These are phyloP conservation scores for Larix kaempferi DNA, from an alignment of 75 land plant species.

Conservation along the genomic window DNA sequence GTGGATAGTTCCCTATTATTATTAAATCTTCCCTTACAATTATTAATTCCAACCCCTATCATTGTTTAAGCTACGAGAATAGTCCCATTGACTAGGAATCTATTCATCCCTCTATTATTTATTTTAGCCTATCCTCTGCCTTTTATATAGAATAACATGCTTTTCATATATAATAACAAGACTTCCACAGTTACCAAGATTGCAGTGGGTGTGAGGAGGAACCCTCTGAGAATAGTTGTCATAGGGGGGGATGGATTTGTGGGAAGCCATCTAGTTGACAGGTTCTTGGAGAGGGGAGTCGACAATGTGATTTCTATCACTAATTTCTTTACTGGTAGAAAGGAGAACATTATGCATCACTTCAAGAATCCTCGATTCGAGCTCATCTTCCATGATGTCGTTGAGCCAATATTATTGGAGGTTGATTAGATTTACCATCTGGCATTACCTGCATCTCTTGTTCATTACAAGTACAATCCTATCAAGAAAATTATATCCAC, in stretches of 20 bases:
- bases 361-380: slow-evolving; percentile 72
- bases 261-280: slow-evolving; percentile 79
- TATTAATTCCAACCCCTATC: too few relatives aligned
- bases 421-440: slow-evolving; percentile 87
- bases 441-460: slow-evolving; percentile 84
- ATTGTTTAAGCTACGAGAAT: too few relatives aligned
- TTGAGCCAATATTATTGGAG: slow-evolving; percentile 76
- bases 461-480: slow-evolving; percentile 76
- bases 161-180: too few relatives aligned
- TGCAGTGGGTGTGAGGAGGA: slow-evolving; percentile 42
- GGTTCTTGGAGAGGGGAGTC: slow-evolving; percentile 56
- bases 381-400: slow-evolving; percentile 78
- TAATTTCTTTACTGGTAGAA: slow-evolving; percentile 81
- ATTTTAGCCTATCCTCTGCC: too few relatives aligned
- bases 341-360: slow-evolving; percentile 69
- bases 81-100: too few relatives aligned
- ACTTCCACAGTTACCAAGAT: neutral
- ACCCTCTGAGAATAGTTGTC: slow-evolving; percentile 59
- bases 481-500: slow-evolving; percentile 87
- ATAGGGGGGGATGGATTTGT: slow-evolving; percentile 83
- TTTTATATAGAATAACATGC: too few relatives aligned
- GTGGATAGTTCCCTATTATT: too few relatives aligned
- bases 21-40: too few relatives aligned
- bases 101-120: too few relatives aligned
- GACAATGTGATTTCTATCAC: slow-evolving; percentile 73